These are phyloP conservation scores for Microsporum canis DNA, from an alignment of 2,329 filamentous ascomycete genomes.

Conservation along the genomic window DNA sequence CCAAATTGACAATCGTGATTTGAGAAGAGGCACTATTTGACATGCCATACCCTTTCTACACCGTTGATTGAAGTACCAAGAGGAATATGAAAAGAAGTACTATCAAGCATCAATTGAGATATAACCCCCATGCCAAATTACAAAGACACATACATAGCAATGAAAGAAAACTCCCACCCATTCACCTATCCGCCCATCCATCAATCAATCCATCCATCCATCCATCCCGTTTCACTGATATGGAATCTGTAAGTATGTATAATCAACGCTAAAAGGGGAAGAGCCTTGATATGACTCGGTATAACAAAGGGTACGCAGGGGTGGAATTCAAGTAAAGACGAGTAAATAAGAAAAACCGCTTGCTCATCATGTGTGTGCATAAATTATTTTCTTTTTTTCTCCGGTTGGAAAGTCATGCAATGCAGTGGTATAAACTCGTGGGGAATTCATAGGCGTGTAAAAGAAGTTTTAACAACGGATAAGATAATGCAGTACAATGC, in stretches of 20 bases:
- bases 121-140: not conserved
- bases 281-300: not conserved
- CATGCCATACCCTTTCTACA: too few relatives aligned
- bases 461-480: not conserved
- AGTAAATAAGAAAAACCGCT: not conserved
- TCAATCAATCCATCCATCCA: not conserved
- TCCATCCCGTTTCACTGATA: constrained; percentile 1
- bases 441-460: not conserved
- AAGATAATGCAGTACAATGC: not conserved
- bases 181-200: not conserved
- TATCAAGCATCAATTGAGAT: not conserved
- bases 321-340: not conserved
- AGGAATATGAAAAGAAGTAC: not conserved
- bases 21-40: too few relatives aligned
- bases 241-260: not conserved
- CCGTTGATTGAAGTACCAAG: too few relatives aligned
- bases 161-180: not conserved
- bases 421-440: not conserved
- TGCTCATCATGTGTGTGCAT: not conserved
- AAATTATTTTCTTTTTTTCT: not conserved
- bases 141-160: not conserved
- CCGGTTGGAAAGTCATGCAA: not conserved
- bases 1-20: too few relatives aligned
- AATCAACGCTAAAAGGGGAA: not conserved
- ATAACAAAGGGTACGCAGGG: not conserved